Base-by-base conservation (phyloP, 768 basidiomycete genomes). In the Cantharellus anzutake region DNA sequence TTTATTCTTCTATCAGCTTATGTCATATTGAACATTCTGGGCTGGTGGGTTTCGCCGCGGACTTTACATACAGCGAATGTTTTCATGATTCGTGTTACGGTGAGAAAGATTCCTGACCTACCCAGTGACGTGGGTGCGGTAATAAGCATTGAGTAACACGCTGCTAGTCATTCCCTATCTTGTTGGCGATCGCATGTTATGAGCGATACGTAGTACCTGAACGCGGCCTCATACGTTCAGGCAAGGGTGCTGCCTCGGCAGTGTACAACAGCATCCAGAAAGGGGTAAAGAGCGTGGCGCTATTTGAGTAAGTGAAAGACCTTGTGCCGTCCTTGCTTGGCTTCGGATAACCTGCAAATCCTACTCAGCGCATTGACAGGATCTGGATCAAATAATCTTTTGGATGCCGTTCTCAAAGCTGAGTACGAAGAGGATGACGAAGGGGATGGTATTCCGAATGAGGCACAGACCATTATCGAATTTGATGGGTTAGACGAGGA, bases 31-130 rank as follows among this genome's bases (percentile, higher is more conserved):
- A 84, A 86, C 67, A 88, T 91, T 7, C 75, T 83, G 35, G 83
- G 82, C 63, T 92, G 77, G 70, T 66, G 87, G 44, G 70, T 90
- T 14, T 76, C 82, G 2, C 87, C 90, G 2, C 78, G 87, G 42
- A 75, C 79, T 5, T 71, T 94, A n/a, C 92, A 96, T 66, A 76
- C 82, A 1, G 72, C 78, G 41, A 94, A 94, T 64, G 90, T 93
- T 2, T 82, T 90, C 68, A 74, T 90, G 57, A 90, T 96, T 69
- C 84, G 81, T 62, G 60, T 84, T 14, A 93, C 91, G 16, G 85
- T 81, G 59, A 29, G 20, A 29, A 57, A 77, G 69, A 35, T 60
- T 35, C 41, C 35, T 55, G 29, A 1, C 44, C 44, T 48, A 11
- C 29, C 44, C 29, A 48, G 11, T 11, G 29, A 29, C 11, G 44